These are phyloP conservation scores for Diplodia scrobiculata DNA, from an alignment of 2,329 filamentous ascomycete genomes.

Conservation along the genomic window DNA sequence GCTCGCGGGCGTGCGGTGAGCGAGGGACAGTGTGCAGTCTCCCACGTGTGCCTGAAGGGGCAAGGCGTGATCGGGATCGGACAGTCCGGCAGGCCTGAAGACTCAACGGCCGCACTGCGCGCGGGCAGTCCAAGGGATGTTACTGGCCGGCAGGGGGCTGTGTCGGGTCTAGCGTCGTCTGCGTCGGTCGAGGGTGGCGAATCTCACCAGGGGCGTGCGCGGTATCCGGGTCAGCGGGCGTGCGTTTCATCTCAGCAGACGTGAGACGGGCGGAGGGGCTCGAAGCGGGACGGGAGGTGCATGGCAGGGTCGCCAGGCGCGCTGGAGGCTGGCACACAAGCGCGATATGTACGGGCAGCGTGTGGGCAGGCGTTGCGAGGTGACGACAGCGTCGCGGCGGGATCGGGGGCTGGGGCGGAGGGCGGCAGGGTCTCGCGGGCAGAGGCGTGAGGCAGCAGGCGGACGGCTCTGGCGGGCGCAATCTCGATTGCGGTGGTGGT, in stretches of 20 bases:
- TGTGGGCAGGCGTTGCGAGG: not conserved
- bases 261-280: not conserved
- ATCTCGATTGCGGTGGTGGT: conserved; percentile 10
- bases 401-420: not conserved
- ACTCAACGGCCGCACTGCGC: not conserved
- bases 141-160: conserved; percentile 1
- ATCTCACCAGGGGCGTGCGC: conserved; percentile 22
- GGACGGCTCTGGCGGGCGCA: not conserved
- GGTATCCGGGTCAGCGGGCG: not conserved
- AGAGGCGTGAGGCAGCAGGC: not conserved
- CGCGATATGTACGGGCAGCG: conserved; percentile 9
- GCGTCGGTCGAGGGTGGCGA: conserved; percentile 12
- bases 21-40: not conserved
- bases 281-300: not conserved
- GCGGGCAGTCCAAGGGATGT: not conserved
- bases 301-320: not conserved
- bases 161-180: conserved; percentile 11
- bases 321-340: too few relatives aligned
- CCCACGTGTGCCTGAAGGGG: conserved; percentile 6
- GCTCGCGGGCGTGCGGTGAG: not conserved
- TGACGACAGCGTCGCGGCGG: conserved; percentile 8
- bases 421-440: conserved; percentile 6
- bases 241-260: conserved; percentile 1
- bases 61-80: conserved; percentile 22
- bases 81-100: not conserved